These are phyloP conservation scores for Venturia nashicola DNA, from an alignment of 2,329 filamentous ascomycete genomes.

Conservation along the genomic window DNA sequence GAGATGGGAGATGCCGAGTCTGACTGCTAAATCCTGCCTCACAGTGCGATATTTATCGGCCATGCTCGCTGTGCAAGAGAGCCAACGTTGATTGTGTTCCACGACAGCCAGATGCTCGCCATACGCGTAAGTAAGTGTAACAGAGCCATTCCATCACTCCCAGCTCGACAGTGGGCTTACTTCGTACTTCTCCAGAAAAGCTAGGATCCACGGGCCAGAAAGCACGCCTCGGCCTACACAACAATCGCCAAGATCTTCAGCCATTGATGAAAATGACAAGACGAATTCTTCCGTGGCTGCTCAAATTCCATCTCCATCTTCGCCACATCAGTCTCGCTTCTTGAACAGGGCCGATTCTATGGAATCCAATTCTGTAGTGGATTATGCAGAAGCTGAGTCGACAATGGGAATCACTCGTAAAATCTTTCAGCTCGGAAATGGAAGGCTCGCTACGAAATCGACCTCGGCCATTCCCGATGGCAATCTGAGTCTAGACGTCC, in stretches of 20 bases:
- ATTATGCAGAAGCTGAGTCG: constrained; percentile 21
- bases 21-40: not conserved
- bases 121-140: constrained; percentile 12
- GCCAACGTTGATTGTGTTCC: constrained; percentile 16
- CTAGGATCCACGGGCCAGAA: not conserved
- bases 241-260: not conserved
- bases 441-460: constrained; percentile 16
- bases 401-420: constrained; percentile 23
- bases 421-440: not conserved
- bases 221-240: not conserved
- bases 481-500: constrained; percentile 11
- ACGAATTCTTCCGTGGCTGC: not conserved
- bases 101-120: constrained; percentile 11
- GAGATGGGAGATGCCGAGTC: no score
- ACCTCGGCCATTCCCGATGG: constrained; percentile 26
- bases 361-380: not conserved
- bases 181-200: not conserved
- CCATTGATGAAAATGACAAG: not conserved
- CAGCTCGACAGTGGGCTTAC: not conserved
- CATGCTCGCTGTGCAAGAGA: constrained; percentile 23
- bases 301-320: not conserved
- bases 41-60: constrained; percentile 22
- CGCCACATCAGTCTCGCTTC: not conserved
- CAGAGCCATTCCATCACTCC: not conserved
- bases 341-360: not conserved